Conservation (phyloP, 148 eudicot genomes). For the Dysphania ambrosioides region DNA sequence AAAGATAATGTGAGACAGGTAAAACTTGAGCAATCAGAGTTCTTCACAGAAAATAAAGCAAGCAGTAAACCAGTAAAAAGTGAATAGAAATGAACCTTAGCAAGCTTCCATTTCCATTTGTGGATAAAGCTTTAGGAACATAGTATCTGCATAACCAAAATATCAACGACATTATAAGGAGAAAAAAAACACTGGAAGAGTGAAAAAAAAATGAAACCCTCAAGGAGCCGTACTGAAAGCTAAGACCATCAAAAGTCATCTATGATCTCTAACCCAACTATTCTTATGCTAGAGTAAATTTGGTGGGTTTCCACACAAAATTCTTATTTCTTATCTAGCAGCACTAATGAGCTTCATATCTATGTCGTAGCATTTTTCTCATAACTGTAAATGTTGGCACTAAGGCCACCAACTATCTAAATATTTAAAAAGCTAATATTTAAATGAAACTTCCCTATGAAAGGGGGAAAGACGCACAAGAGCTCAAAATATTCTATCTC, state of each 20-base stretch:
- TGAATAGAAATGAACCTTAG: conserved; percentile 38
- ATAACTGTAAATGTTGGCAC: not conserved
- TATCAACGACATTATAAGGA: not conserved
- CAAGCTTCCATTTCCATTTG: conserved; percentile 32
- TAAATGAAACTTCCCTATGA: not conserved
- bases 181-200: not conserved
- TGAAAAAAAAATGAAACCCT: not conserved
- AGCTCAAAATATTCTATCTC: not conserved
- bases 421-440: not conserved
- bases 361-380: not conserved
- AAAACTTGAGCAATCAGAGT: not conserved
- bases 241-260: not conserved
- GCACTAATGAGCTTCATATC: not conserved
- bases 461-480: not conserved
- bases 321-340: not conserved
- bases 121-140: conserved; percentile 23
- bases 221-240: not conserved
- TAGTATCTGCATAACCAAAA: conserved; percentile 32
- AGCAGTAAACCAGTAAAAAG: not conserved
- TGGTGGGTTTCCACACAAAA: no score
- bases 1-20: not conserved
- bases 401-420: not conserved
- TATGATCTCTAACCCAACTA: not conserved
- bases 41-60: conserved; percentile 11
- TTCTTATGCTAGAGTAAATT: not conserved